A percentile compares a stretch with the other conserved stretches of the same genome.
These are phyloP conservation scores for Kwoniella dejecticola DNA, from an alignment of 768 basidiomycete species.

Conservation along the genomic window DNA sequence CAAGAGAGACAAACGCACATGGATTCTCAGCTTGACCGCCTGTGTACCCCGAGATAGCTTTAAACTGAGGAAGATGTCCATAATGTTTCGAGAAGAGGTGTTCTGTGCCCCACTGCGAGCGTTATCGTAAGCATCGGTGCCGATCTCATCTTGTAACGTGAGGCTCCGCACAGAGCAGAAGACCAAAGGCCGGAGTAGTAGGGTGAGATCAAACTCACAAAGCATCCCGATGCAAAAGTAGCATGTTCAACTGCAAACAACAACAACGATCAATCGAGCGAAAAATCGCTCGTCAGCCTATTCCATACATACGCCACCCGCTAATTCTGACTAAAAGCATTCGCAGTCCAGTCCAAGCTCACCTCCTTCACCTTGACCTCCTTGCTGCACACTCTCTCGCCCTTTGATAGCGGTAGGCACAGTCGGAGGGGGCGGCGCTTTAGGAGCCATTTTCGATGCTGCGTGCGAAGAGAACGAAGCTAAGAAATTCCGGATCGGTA, in stretches of 20 bases:
- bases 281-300: too few relatives aligned
- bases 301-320: too few relatives aligned
- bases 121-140: too few relatives aligned
- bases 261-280: not conserved
- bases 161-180: too few relatives aligned
- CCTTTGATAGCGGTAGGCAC: conserved; percentile 52
- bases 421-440: conserved; percentile 52
- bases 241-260: conserved; percentile 48
- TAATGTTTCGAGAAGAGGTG: conserved; percentile 54
- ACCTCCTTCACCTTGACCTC: conserved; percentile 48
- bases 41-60: conserved; percentile 50
- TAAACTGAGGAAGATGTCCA: conserved; percentile 51
- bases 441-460: conserved; percentile 28
- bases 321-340: too few relatives aligned
- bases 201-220: too few relatives aligned
- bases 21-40: conserved; percentile 48
- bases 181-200: too few relatives aligned
- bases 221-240: conserved; percentile 55
- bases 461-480: conserved; percentile 29
- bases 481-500: conserved; percentile 34
- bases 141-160: too few relatives aligned
- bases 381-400: conserved; percentile 32
- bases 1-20: conserved; percentile 27
- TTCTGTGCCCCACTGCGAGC: conserved; percentile 53
- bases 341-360: too few relatives aligned